Evolutionary conservation across 2,329 filamentous ascomycete genomes (phyloP), one percentile per base, ranked within the genome.

Genomic region (Camillea tinctor): DNA sequence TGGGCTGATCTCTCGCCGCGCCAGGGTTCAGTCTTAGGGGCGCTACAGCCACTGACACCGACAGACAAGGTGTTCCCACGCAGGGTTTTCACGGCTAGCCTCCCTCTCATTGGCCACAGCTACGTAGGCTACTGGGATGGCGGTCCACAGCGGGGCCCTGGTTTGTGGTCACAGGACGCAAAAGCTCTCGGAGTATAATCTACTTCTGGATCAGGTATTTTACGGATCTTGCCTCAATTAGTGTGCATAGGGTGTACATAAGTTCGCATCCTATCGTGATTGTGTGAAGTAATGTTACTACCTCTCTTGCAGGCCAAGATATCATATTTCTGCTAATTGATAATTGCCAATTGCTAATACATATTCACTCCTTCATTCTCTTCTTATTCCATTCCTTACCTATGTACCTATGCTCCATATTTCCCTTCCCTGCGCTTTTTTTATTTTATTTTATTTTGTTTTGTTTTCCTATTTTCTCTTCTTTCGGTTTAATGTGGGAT

Each of bases 131-230:
- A 9, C 24, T 24, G 22, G 51, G 24, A 24, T 19, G 19, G 20
- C 7, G 13, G 20, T 57, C 55, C 64, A 65, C 56, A 60, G 51
- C 24, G 51, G 51, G 51, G 51, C 21, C 21, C n/a, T 22, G 21
- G 40, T 55, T 58, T 60, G n/a, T 52, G 64, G 62, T 66, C 64
- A 66, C 64, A 66, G 64, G 64, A 57, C 55, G 57, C 24, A 30
- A 30, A 30, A 54, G 17, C 53, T 26, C 51, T 57, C 59, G 54
- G 57, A 60, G 64, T 66, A 64, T 51, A 24, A 24, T 51, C 20
- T 51, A 21, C 22, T 51, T 51, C 22, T 44, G 36, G 36, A 44
- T 44, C 36, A 44, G 36, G 36, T 44, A 44, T 44, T 44, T 44
- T 9, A 44, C 36, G 36, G 36, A 44, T 44, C 36, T 44, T 44